Evolutionary conservation across 2,329 filamentous ascomycete genomes (phyloP), one percentile per base, ranked within the genome.

Genomic region (Cercospora sojina): DNA sequence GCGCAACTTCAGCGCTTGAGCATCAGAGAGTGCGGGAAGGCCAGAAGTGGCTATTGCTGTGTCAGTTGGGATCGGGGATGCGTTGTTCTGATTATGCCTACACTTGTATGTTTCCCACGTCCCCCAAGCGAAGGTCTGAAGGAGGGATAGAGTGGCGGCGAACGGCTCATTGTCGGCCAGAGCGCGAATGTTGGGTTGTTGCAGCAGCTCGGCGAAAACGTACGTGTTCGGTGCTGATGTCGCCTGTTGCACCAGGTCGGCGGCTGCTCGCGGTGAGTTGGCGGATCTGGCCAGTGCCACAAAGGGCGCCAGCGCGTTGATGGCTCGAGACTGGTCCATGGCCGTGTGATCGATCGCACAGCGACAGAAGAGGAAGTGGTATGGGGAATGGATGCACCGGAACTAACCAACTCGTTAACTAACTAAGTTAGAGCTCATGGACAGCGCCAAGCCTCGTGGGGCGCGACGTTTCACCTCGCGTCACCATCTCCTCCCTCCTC

Each of bases 201-300:
- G 86, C 41, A 99, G 88, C n/a, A 99, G 89, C 81, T 98, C 94
- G 72, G 91, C 88, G 82, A 99, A 99, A 80, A 98, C 86, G 79
- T 90, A 99, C 71, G 93, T 96, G 79, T 93, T 91, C 29, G 91
- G 88, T 64, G 89, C 89, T n/a, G 92, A 93, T 59, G 93, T 98
- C 68, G 93, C 95, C 80, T 93, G 91, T 53, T 85, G 88, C 77
- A 98, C 87, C 62, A 98, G 87, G 77, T 97, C 93, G 75, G 91
- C 90, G 49, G 93, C 90, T 66, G 93, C 92, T 73, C 91, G 90
- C 47, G 92, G 90, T 10, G 93, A 92, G 6, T 88, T 91, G 69
- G 92, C 92, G 10, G 92, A 91, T 77, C 93, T 95, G 75, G 91
- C 90, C 70, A 97, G 90, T 61, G 91, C 90, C 67, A 99, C 83